Conservation (phyloP, 768 basidiomycete genomes). For the Hypsizygus marmoreus region DNA sequence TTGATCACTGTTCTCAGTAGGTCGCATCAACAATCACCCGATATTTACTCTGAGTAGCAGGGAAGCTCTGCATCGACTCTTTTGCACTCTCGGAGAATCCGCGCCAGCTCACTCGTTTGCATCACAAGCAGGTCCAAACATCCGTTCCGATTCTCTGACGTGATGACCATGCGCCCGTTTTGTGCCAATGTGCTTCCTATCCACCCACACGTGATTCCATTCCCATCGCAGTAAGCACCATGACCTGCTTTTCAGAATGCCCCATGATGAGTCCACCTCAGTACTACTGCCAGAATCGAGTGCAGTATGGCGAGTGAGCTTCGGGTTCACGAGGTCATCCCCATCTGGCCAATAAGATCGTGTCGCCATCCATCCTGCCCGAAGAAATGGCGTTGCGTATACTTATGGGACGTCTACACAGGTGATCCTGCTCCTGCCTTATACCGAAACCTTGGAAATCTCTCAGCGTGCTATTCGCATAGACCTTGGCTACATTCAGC, state of each 20-base stretch:
- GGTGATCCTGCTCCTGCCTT: background rate
- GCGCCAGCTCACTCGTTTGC: background rate
- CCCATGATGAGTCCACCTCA: background rate
- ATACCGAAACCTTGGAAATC: background rate
- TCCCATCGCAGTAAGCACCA: constrained; percentile 54
- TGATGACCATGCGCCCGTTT: background rate
- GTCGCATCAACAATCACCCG: no score
- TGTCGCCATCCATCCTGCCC: background rate
- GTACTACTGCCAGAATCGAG: background rate
- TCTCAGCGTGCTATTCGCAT: background rate
- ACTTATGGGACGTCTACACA: background rate
- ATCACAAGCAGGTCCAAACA: background rate
- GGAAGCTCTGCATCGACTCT: background rate
- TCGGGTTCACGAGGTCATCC: background rate
- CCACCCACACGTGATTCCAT: constrained; percentile 4
- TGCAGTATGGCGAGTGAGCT: background rate
- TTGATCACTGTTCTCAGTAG: no score
- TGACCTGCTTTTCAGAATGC: constrained; percentile 8
- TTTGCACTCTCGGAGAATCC: constrained; percentile 1
- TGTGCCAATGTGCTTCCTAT: background rate
- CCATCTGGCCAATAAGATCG: background rate
- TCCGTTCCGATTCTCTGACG: background rate
- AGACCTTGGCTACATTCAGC: constrained; percentile 3
- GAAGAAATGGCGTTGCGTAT: background rate
- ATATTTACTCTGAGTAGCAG: no score